phyloP scores from a whole-genome alignment of 2,329 filamentous ascomycete species.

The Microcyclosporella mali region DNA sequence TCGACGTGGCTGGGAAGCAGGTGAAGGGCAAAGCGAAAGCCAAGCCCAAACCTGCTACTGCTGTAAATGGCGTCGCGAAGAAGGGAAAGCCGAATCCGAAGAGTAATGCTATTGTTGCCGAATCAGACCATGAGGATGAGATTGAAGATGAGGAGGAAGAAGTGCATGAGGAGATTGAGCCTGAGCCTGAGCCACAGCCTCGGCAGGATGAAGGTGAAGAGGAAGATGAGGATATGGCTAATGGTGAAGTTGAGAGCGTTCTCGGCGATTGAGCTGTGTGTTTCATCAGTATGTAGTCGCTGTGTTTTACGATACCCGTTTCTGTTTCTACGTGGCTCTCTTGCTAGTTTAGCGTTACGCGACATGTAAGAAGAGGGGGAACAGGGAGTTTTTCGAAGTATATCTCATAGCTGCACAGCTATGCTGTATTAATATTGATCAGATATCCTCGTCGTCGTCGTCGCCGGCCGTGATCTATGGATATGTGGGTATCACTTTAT shows the following conservation, averaged over 20 bases:
- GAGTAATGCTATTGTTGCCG: constrained; percentile 39
- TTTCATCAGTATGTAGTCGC: too few relatives aligned
- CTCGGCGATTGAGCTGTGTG: constrained; percentile 31
- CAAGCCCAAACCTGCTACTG: constrained; percentile 25
- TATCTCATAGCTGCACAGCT: too few relatives aligned
- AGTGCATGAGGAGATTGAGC: constrained; percentile 29
- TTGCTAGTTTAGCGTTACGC: too few relatives aligned
- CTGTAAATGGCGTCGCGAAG: constrained; percentile 37
- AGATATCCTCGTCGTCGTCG: too few relatives aligned
- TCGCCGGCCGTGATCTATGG: too few relatives aligned
- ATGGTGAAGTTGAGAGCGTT: constrained; percentile 41
- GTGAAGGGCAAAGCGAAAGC: constrained; percentile 35
- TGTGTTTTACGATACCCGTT: too few relatives aligned
- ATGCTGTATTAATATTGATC: too few relatives aligned
- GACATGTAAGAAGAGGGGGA: too few relatives aligned
- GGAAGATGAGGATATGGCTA: constrained; percentile 30
- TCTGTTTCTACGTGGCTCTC: too few relatives aligned
- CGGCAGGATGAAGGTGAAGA: constrained; percentile 14
- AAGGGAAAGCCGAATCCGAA: constrained; percentile 34
- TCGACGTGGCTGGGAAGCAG: constrained; percentile 60
- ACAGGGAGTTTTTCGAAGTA: too few relatives aligned
- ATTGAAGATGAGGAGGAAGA: constrained; percentile 40
- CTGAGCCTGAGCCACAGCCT: constrained; percentile 28
- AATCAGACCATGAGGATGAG: constrained; percentile 36
- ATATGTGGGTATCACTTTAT: too few relatives aligned